These are phyloP conservation scores for Spathaspora hagerdaliae DNA, from an alignment of 805 yeast species.

Conservation along the genomic window DNA sequence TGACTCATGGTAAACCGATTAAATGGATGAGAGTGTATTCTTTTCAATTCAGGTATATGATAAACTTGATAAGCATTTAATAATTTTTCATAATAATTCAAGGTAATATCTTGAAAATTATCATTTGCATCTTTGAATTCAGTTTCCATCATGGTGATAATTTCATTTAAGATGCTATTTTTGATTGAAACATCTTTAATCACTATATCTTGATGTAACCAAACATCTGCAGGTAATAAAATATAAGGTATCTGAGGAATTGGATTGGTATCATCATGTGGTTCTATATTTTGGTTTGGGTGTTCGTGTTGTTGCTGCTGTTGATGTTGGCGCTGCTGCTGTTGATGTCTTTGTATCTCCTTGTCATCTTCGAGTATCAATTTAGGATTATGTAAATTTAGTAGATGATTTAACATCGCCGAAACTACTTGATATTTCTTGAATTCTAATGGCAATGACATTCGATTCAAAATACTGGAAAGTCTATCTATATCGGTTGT, in stretches of 20 bases:
- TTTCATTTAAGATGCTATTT: conserved; percentile 26
- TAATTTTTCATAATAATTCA: conserved; percentile 27
- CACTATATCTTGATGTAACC: conserved; percentile 29
- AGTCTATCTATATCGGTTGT: no score
- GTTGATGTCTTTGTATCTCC: no score
- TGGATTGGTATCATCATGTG: background rate
- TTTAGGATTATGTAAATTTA: no score
- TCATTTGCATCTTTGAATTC: conserved; percentile 5
- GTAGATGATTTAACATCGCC: no score
- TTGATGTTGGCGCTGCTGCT: background rate
- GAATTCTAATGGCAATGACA: no score
- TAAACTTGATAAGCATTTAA: conserved; percentile 31
- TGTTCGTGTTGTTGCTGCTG: background rate
- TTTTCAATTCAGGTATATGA: conserved; percentile 13
- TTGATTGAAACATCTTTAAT: conserved; percentile 30
- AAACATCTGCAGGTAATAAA: conserved; percentile 31
- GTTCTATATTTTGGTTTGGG: background rate
- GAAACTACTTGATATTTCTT: no score
- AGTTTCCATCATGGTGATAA: conserved; percentile 24
- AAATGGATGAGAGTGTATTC: background rate
- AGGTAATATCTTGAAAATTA: conserved; percentile 20
- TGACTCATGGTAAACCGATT: background rate
- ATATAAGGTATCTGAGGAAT: conserved; percentile 13
- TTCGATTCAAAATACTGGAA: no score
- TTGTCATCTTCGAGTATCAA: no score